These are phyloP conservation scores for Maudiozyma bulderi DNA, from an alignment of 805 yeast genomes.

Conservation along the genomic window DNA sequence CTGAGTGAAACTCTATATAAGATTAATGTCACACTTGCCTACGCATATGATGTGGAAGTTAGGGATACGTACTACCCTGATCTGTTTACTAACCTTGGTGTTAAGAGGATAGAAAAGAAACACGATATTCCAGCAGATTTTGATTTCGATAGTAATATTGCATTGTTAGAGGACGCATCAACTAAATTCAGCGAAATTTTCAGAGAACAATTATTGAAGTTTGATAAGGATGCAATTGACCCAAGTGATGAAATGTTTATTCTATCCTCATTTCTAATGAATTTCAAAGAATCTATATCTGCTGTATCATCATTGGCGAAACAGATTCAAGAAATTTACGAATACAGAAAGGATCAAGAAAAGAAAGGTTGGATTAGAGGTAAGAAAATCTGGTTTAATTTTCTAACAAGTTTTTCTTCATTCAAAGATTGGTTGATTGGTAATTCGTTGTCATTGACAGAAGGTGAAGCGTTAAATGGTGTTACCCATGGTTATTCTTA, in stretches of 20 bases:
- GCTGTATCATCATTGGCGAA: constrained; percentile 27
- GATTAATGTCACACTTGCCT: constrained; percentile 29
- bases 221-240: constrained; percentile 25
- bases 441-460: constrained; percentile 18
- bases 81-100: constrained; percentile 10
- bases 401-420: constrained; percentile 27
- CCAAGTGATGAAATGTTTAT: constrained; percentile 44
- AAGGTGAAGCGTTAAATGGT: constrained; percentile 31
- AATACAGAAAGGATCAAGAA: constrained; percentile 27
- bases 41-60: constrained; percentile 34
- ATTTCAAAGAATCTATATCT: constrained; percentile 34
- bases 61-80: constrained; percentile 12
- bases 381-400: constrained; percentile 35
- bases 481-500: constrained; percentile 6
- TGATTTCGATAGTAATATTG: constrained; percentile 21
- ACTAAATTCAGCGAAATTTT: constrained; percentile 28
- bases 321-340: constrained; percentile 24
- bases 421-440: constrained; percentile 32
- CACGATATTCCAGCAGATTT: constrained; percentile 16
- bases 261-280: constrained; percentile 40
- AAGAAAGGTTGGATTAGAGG: constrained; percentile 31
- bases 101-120: constrained; percentile 7
- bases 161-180: constrained; percentile 25
- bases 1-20: constrained; percentile 29
- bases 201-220: constrained; percentile 24